phyloP scores from a whole-genome alignment of 176 grass and related monocot species.

The Avena sativa region DNA sequence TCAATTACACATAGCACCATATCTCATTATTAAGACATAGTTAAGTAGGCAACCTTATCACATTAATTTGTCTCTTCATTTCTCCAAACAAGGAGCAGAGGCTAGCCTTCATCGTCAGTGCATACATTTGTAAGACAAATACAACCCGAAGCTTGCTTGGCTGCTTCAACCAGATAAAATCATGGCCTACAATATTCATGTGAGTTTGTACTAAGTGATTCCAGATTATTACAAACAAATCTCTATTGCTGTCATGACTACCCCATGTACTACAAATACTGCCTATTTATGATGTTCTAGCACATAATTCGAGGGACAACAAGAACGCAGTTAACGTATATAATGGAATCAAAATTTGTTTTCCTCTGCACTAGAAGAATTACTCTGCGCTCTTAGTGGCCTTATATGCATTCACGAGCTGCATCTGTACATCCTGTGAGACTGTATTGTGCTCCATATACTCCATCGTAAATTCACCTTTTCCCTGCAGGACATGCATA shows the following conservation, averaged over 20 bases:
- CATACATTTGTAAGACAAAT: not conserved
- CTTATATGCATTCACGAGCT: conserved; percentile 78
- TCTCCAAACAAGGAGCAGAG: not conserved
- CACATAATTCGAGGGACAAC: conserved; percentile 2
- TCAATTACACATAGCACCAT: too few relatives aligned
- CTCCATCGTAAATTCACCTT: conserved; percentile 99
- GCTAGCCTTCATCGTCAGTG: not conserved
- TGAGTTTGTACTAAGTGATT: not conserved
- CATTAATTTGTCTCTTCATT: not conserved
- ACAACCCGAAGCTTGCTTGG: not conserved
- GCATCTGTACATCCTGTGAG: conserved; percentile 86
- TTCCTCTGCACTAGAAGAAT: conserved; percentile 32
- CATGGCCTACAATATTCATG: conserved; percentile 11
- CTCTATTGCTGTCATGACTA: not conserved
- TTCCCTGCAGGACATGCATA: conserved; percentile 56
- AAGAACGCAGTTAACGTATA: conserved; percentile 15
- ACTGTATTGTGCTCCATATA: conserved; percentile 87
- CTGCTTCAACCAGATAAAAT: not conserved
- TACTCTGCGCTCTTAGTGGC: conserved; percentile 67
- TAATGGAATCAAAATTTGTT: conserved; percentile 38
- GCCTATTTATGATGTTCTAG: conserved; percentile 21
- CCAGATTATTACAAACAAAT: conserved; percentile 40
- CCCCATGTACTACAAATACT: conserved; percentile 28
- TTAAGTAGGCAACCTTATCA: not conserved
- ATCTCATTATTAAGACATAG: too few relatives aligned